phyloP scores from a whole-genome alignment of 106 monocot species.

The Dioscorea dumetorum region DNA sequence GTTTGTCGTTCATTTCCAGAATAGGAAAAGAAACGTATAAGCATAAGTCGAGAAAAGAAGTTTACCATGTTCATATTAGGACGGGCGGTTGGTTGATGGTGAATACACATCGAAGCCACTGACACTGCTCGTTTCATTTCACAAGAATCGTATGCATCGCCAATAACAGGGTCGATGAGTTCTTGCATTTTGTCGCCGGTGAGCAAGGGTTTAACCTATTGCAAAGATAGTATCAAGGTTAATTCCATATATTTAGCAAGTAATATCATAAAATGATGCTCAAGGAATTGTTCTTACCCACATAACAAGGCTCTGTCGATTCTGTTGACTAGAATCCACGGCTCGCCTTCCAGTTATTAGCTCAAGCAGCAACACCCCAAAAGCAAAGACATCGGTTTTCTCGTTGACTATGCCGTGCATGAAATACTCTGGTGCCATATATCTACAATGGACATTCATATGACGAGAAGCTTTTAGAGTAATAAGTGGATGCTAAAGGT shows the following conservation, averaged over 20 bases:
- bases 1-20: background rate
- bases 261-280: background rate
- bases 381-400: slow-evolving; percentile 94
- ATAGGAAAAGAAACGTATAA: no score
- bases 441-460: slow-evolving; percentile 16
- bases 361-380: slow-evolving; percentile 86
- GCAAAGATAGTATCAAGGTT: background rate
- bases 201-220: slow-evolving; percentile 74
- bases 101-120: slow-evolving; percentile 69
- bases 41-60: background rate
- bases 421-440: slow-evolving; percentile 90
- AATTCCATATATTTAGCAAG: background rate
- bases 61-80: slow-evolving; percentile 69
- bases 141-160: slow-evolving; percentile 27
- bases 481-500: no score
- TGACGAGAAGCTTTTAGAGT: no score
- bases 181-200: slow-evolving; percentile 39
- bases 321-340: slow-evolving; percentile 55
- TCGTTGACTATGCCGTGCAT: slow-evolving; percentile 93
- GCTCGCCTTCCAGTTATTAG: slow-evolving; percentile 76
- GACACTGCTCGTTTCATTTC: slow-evolving; percentile 48
- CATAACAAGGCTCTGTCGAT: slow-evolving; percentile 77
- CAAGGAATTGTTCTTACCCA: slow-evolving; percentile 46
- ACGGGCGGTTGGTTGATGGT: slow-evolving; percentile 56
- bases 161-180: slow-evolving; percentile 49